Percentiles rank a stretch among this genome's conserved stretches.
These are phyloP conservation scores for Eimeria praecox DNA, from an alignment of 169 alveolate species.

Conservation along the genomic window DNA sequence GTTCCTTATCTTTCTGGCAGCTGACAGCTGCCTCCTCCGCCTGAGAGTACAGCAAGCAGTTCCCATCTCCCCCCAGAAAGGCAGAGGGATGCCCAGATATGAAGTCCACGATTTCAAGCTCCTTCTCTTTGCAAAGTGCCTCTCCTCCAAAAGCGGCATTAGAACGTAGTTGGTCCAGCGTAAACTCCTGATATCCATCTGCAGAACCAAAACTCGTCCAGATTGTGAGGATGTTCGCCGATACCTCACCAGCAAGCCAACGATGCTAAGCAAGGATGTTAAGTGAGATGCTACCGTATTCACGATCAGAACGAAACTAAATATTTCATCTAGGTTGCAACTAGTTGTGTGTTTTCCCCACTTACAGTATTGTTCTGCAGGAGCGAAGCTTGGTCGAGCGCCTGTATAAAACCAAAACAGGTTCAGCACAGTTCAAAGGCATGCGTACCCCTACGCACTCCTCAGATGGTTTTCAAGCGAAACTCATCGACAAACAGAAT, in stretches of 20 bases:
- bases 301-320: neutral
- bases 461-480: neutral
- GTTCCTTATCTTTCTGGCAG: slow-evolving; percentile 28
- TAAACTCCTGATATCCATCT: slow-evolving; percentile 43
- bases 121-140: slow-evolving; percentile 50
- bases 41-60: slow-evolving; percentile 61
- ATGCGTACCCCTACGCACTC: neutral
- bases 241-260: neutral
- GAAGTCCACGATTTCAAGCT: slow-evolving; percentile 50
- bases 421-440: neutral
- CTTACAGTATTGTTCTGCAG: slow-evolving; percentile 33
- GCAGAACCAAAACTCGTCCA: neutral
- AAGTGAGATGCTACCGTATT: neutral
- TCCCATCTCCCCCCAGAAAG: neutral
- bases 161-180: slow-evolving; percentile 17
- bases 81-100: slow-evolving; percentile 37
- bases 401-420: slow-evolving; percentile 28
- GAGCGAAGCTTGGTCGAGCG: slow-evolving; percentile 50
- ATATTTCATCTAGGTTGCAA: neutral
- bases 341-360: neutral
- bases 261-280: neutral
- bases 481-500: neutral
- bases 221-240: neutral
- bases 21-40: slow-evolving; percentile 35
- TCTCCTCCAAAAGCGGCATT: slow-evolving; percentile 44